A percentile compares a stretch with the other conserved stretches of the same genome.
Conservation (phyloP, 371 early-diverging fungal species). For the Gilbertella persicaria region DNA sequence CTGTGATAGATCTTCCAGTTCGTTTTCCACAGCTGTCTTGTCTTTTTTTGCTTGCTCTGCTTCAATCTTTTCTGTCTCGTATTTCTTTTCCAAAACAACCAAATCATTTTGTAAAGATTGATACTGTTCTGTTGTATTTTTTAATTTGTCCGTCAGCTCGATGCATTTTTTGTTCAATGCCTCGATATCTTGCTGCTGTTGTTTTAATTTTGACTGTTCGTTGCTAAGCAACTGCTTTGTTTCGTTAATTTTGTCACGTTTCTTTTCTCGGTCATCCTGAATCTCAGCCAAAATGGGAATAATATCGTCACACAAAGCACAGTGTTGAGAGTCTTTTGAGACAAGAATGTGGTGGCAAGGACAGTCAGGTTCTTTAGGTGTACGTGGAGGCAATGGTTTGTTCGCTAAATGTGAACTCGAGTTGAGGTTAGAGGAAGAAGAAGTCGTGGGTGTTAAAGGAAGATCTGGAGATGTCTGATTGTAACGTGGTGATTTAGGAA, state of each 20-base stretch:
- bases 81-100: conserved; percentile 47
- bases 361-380: conserved; percentile 27
- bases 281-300: conserved; percentile 46
- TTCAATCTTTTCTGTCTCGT: conserved; percentile 72
- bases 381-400: conserved; percentile 1
- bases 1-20: conserved; percentile 85
- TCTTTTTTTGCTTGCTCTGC: conserved; percentile 78
- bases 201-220: conserved; percentile 16
- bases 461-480: not conserved
- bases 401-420: conserved; percentile 7
- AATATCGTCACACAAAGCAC: conserved; percentile 50
- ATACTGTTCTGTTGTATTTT: conserved; percentile 34
- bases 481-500: conserved; percentile 27
- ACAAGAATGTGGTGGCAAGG: conserved; percentile 39
- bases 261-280: conserved; percentile 34
- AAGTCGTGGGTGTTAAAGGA: conserved; percentile 10
- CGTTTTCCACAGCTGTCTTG: conserved; percentile 79
- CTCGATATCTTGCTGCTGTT: conserved; percentile 25
- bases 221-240: conserved; percentile 23
- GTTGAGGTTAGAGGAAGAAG: conserved; percentile 2
- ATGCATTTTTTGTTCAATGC: conserved; percentile 29
- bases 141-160: conserved; percentile 32
- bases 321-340: conserved; percentile 31
- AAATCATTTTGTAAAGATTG: conserved; percentile 44
- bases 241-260: conserved; percentile 32